phyloP scores from a whole-genome alignment of 2,329 filamentous ascomycete species.

The Stagonosporopsis vannaccii region DNA sequence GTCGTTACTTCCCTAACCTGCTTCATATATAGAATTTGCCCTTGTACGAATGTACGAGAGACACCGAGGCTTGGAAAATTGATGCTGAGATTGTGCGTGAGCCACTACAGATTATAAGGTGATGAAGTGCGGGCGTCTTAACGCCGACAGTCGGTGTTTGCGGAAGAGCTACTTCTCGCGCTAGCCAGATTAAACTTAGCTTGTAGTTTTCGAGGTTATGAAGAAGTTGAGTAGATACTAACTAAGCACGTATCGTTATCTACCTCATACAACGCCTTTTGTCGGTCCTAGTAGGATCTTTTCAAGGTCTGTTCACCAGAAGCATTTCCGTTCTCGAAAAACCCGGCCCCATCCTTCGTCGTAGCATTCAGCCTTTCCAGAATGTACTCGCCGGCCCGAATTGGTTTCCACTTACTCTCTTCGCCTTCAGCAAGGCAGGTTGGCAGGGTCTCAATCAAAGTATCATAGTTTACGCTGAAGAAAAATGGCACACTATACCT shows the following conservation, averaged over 20 bases:
- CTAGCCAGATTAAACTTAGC: not conserved
- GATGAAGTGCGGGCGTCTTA: not conserved
- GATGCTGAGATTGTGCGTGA: not conserved
- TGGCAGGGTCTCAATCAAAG: slow-evolving; percentile 49
- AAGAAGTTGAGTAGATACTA: too few relatives aligned
- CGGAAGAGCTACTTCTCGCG: not conserved
- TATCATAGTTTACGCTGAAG: slow-evolving; percentile 54
- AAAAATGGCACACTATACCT: slow-evolving; percentile 59
- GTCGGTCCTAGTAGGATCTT: not conserved
- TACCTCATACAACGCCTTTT: too few relatives aligned
- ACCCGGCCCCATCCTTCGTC: slow-evolving; percentile 42
- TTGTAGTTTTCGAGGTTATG: too few relatives aligned
- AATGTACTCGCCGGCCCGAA: slow-evolving; percentile 51
- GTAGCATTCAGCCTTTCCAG: slow-evolving; percentile 47
- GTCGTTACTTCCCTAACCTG: slow-evolving; percentile 19
- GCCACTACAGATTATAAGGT: not conserved
- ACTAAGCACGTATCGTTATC: too few relatives aligned
- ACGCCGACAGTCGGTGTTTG: slow-evolving; percentile 1
- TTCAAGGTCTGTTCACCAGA: not conserved
- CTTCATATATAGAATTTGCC: not conserved
- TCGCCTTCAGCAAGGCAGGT: slow-evolving; percentile 47
- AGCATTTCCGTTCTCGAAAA: slow-evolving; percentile 27
- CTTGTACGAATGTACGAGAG: not conserved
- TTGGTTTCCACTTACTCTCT: slow-evolving; percentile 44
- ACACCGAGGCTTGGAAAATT: not conserved